Base-by-base conservation (phyloP, 768 basidiomycete species). In the Lentinula raphanica region DNA sequence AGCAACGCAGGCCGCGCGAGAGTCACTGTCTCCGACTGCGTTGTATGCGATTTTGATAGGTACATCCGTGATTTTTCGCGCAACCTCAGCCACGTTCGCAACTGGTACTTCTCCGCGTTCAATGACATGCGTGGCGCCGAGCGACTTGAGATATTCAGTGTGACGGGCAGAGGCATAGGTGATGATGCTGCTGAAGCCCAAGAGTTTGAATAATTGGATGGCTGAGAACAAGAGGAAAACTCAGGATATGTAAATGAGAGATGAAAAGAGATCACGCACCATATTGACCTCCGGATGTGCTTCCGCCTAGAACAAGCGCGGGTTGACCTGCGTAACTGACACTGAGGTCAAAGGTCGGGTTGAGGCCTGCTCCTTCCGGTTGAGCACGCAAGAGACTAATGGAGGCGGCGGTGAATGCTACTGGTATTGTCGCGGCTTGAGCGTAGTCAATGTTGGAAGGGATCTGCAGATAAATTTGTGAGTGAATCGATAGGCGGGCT, bases 201-300 rank as follows among this genome's bases (percentile, higher is more conserved):
- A 54, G 8, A 62, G 39, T 45, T 49, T 58, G 15, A 61, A 55
- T 2, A 63, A 46, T 53, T 65, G 64, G 28, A 65, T 64, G 1
- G 60, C 64, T 65, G 39, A n/a, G n/a, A n/a, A n/a, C n/a, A n/a
- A n/a, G n/a, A n/a, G n/a, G n/a, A n/a, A n/a, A n/a, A n/a, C n/a
- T n/a, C n/a, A n/a, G n/a, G n/a, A n/a, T n/a, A n/a, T n/a, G n/a
- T n/a, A n/a, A n/a, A n/a, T n/a, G n/a, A n/a, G n/a, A n/a, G n/a
- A n/a, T n/a, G n/a, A n/a, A n/a, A n/a, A n/a, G n/a, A n/a, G n/a
- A n/a, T n/a, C 19, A 49, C 65, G 1, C 32, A 77, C 81, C 76
- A 32, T 71, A 76, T 71, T 80, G 77, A 36, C 81, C 81, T 4
- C 80, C 77, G 35, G 78, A 79, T 42, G 74, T 74, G 25, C 73